Evolutionary conservation across 495 filamentous ascomycete genomes (phyloP).

Genomic region (Aspergillus taichungensis): DNA sequence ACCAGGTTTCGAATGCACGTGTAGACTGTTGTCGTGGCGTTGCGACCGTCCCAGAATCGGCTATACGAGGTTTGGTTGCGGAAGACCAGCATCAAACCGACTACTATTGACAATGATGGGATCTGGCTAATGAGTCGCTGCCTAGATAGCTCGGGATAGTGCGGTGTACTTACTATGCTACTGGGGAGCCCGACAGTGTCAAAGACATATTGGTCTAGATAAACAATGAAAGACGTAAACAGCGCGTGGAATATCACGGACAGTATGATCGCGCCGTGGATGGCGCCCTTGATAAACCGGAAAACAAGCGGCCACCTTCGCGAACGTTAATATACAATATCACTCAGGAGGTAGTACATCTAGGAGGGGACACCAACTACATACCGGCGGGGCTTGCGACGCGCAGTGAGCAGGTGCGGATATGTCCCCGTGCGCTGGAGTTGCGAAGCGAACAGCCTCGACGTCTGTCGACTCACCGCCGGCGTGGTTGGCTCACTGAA

Average conservation of each 20-base stretch:
- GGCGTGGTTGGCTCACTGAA: conserved; percentile 33
- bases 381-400: conserved; percentile 51
- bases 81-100: conserved; percentile 75
- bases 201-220: conserved; percentile 48
- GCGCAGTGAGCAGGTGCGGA: conserved; percentile 34
- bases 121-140: conserved; percentile 32
- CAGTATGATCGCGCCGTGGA: conserved; percentile 56
- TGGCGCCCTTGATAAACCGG: conserved; percentile 67
- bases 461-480: conserved; percentile 28
- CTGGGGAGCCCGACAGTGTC: conserved; percentile 51
- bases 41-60: conserved; percentile 63
- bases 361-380: neutral
- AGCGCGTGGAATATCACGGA: conserved; percentile 56
- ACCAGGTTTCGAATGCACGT: conserved; percentile 57
- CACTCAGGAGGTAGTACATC: neutral
- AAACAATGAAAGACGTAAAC: conserved; percentile 56
- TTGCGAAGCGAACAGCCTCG: conserved; percentile 17
- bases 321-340: neutral
- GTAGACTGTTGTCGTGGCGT: conserved; percentile 47
- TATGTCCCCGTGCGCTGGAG: conserved; percentile 28
- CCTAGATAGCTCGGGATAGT: neutral
- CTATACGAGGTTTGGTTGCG: conserved; percentile 65
- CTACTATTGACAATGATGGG: conserved; percentile 69
- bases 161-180: conserved; percentile 44
- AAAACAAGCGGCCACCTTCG: conserved; percentile 64